Base-by-base conservation (phyloP, 306 rosid genomes). In the Prosopis cineraria region DNA sequence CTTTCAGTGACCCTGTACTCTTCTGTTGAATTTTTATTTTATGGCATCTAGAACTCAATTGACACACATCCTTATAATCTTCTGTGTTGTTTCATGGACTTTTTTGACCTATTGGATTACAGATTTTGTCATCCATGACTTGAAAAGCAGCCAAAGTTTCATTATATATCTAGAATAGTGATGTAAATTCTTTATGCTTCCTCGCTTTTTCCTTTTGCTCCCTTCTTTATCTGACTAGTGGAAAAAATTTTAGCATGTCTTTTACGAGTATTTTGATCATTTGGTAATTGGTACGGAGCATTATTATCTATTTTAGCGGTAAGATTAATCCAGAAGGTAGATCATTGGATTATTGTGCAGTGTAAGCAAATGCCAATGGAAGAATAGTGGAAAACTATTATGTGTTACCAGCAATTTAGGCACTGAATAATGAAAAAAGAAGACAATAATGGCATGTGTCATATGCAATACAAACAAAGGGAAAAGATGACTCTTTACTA, bases 1-100 rank as follows among this genome's bases (percentile, higher is more conserved):
- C 22, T 73, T 52, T 76, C 53, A 64, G 39, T 66, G 29, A 70
- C 76, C 14, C 60, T 62, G 44, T 41, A 71, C 47, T 82, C 70
- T 59, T 39, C 14, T 75, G 47, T 63, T 48, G 59, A 36, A 44
- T 78, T 37, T 73, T 50, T 47, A 9, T 74, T 39, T 10, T 6
- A 65, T 65, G 29, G 53, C 31, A 13, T 60, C 37, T 48, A 72
- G 66, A 63, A 20, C 52, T 29, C 27, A 70, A 37, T 40, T 72
- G 47, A 59, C 11, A 47, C 80, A 34, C 53, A 44, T 47, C 19
- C 75, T 66, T 48, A 34, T 55, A 74, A 69, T 78, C 43, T 60
- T 50, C 8, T 5, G 16, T 70, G n/a, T 68, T 67, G 3, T 43
- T 67, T 74, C 70, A 17, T 5, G 37, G 12, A 13, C 52, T 43